Percentiles rank a stretch among this genome's conserved stretches.
Conservation (phyloP, 208 protist genomes). For the Angomonas desouzai region DNA sequence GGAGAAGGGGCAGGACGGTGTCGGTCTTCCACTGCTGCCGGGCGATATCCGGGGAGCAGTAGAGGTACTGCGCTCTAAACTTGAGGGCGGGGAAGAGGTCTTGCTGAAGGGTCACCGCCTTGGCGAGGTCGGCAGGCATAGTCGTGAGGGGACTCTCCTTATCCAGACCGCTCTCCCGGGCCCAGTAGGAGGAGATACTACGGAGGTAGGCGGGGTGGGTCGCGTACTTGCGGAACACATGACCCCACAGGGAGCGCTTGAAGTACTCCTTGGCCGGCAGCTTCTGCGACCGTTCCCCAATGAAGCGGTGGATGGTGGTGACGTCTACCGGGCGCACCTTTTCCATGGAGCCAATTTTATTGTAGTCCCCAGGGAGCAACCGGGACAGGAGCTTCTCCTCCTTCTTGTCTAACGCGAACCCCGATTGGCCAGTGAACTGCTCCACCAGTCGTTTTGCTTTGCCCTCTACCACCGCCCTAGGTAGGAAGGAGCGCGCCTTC, state of each 20-base stretch:
- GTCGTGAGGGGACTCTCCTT: constrained; percentile 24
- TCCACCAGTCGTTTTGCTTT: constrained; percentile 46
- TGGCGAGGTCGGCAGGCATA: constrained; percentile 69
- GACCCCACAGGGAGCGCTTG: constrained; percentile 60
- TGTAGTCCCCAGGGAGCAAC: constrained; percentile 68
- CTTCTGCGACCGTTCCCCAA: constrained; percentile 46
- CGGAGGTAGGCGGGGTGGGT: constrained; percentile 71
- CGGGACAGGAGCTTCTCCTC: constrained; percentile 74
- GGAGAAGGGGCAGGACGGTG: constrained; percentile 74
- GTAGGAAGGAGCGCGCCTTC: constrained; percentile 70
- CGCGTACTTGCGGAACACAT: constrained; percentile 82
- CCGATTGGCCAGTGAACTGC: constrained; percentile 31
- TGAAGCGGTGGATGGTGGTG: constrained; percentile 72
- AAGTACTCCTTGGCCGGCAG: constrained; percentile 40
- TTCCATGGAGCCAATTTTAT: constrained; percentile 60
- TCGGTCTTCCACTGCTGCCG: constrained; percentile 82
- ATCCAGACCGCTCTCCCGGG: constrained; percentile 63
- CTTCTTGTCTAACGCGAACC: constrained; percentile 57
- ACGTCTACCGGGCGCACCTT: constrained; percentile 84
- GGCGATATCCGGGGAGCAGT: constrained; percentile 72
- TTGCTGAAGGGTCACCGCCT: constrained; percentile 70
- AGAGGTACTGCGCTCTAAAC: constrained; percentile 75
- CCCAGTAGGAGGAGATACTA: constrained; percentile 80
- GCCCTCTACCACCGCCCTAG: constrained; percentile 47
- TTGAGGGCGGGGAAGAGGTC: constrained; percentile 76